phyloP scores from a whole-genome alignment of 306 rosid genomes.

The Styphnolobium japonicum region DNA sequence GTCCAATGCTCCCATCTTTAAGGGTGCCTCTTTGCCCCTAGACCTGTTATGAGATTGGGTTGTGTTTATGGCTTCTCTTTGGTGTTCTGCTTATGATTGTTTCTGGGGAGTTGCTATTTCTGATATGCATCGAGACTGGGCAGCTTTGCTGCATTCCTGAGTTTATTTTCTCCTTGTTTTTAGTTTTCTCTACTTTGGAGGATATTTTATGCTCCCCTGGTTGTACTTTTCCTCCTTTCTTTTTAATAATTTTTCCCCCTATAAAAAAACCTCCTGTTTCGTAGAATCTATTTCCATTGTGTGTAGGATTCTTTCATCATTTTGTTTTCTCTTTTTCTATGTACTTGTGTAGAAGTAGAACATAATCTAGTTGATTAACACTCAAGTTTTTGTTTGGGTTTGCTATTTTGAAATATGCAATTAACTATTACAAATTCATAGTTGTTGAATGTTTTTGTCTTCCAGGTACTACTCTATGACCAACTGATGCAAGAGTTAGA shows the following conservation, averaged over 20 bases:
- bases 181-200: background rate
- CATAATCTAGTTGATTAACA: background rate
- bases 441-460: background rate
- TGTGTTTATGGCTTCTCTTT: background rate
- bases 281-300: background rate
- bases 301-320: slow-evolving; percentile 10
- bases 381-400: background rate
- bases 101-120: background rate
- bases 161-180: background rate
- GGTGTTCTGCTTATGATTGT: background rate
- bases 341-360: background rate
- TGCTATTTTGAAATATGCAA: background rate
- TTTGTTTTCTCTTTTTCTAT: background rate
- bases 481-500: slow-evolving; percentile 91
- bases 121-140: background rate
- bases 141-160: background rate
- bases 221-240: background rate
- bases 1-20: background rate
- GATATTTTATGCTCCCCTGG: background rate
- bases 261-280: too few relatives aligned
- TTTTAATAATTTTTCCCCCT: too few relatives aligned
- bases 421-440: background rate
- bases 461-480: slow-evolving; percentile 86
- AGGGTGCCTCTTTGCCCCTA: background rate
- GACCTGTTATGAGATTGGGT: background rate